These are phyloP conservation scores for Cordyceps cicadae DNA, from an alignment of 2,329 filamentous ascomycete species.

Conservation along the genomic window DNA sequence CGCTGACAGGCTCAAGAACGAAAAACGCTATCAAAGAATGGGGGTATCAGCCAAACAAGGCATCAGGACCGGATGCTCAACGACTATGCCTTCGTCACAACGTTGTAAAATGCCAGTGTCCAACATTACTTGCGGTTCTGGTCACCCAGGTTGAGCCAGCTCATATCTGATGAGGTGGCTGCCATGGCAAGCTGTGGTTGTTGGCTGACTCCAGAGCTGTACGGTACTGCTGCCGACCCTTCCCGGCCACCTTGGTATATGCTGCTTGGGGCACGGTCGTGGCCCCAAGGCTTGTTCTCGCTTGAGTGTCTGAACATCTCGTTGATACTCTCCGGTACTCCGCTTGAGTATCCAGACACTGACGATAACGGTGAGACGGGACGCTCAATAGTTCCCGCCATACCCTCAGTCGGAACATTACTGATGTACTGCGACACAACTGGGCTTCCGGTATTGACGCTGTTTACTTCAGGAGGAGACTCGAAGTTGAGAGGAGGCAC, in stretches of 20 bases:
- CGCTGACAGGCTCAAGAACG: slow-evolving; percentile 8
- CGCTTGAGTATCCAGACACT: slow-evolving; percentile 51
- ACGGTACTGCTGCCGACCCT: slow-evolving; percentile 25
- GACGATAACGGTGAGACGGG: slow-evolving; percentile 42
- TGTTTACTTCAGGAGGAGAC: slow-evolving; percentile 52
- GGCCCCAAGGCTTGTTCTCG: slow-evolving; percentile 39
- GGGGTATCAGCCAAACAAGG: slow-evolving; percentile 14
- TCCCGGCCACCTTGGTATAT: slow-evolving; percentile 39
- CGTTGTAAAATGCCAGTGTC: background rate
- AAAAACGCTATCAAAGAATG: slow-evolving; percentile 11
- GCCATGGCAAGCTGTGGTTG: slow-evolving; percentile 45
- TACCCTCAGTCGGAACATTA: slow-evolving; percentile 46
- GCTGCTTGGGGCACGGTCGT: slow-evolving; percentile 43
- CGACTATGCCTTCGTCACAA: slow-evolving; percentile 13
- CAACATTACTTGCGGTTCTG: slow-evolving; percentile 20
- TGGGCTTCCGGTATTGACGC: slow-evolving; percentile 62
- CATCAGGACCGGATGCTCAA: slow-evolving; percentile 13
- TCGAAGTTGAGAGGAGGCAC: slow-evolving; percentile 62
- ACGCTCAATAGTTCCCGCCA: slow-evolving; percentile 55
- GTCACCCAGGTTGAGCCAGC: slow-evolving; percentile 67
- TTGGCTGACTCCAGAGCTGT: slow-evolving; percentile 32
- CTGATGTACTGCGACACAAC: slow-evolving; percentile 53
- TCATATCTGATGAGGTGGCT: slow-evolving; percentile 58
- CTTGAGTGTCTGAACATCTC: slow-evolving; percentile 43
- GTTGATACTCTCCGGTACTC: slow-evolving; percentile 55